These are phyloP conservation scores for Solidago caesia DNA, from an alignment of 129 eudicot species.

Conservation along the genomic window DNA sequence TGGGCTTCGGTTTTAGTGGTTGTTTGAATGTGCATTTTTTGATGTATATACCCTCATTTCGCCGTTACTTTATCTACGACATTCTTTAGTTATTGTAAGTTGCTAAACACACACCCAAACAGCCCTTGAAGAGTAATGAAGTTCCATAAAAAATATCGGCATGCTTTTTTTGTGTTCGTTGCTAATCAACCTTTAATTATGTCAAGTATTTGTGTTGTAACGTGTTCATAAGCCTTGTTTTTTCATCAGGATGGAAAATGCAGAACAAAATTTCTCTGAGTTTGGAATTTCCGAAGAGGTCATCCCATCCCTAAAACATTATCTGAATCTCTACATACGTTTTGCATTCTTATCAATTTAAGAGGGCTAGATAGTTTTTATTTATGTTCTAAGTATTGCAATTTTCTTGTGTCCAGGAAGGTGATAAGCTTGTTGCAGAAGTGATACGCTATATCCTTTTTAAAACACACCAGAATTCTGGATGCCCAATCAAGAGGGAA, in stretches of 20 bases:
- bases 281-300: conserved; percentile 73
- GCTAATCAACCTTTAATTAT: not conserved
- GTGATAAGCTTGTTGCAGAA: conserved; percentile 73
- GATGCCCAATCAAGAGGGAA: conserved; percentile 93
- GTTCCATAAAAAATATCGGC: too few relatives aligned
- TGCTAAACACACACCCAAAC: too few relatives aligned
- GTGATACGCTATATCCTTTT: conserved; percentile 78
- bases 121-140: too few relatives aligned
- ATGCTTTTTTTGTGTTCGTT: not conserved
- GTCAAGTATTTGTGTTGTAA: conserved; percentile 6
- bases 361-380: not conserved
- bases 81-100: too few relatives aligned
- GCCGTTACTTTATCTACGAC: too few relatives aligned
- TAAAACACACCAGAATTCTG: conserved; percentile 67
- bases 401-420: conserved; percentile 49
- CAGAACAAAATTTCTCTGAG: conserved; percentile 50
- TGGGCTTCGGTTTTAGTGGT: too few relatives aligned
- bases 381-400: not conserved
- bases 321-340: not conserved
- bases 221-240: conserved; percentile 10
- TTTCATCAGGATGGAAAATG: conserved; percentile 57
- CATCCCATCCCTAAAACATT: not conserved
- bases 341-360: not conserved
- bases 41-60: too few relatives aligned
- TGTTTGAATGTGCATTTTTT: too few relatives aligned